Evolutionary conservation across 2,329 filamentous ascomycete genomes (phyloP).

Genomic region (Cordyceps javanica): DNA sequence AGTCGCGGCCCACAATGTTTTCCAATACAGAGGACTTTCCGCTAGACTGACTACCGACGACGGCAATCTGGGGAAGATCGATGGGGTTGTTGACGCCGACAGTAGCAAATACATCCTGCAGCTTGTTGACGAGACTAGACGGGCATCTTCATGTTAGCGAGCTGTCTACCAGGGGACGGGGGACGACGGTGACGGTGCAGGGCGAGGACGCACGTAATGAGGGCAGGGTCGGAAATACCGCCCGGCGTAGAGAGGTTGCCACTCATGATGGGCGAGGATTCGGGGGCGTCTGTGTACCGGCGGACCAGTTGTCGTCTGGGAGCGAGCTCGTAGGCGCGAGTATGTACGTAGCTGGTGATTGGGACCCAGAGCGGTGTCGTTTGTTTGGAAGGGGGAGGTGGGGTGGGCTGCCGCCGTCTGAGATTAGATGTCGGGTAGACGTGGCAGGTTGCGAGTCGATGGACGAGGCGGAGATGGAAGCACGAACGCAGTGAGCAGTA

Average conservation of each 20-base stretch:
- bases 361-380: slow-evolving; percentile 12
- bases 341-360: neutral
- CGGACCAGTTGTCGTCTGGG: slow-evolving; percentile 5
- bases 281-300: neutral
- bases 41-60: slow-evolving; percentile 97
- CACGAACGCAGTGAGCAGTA: neutral
- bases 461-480: neutral
- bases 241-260: slow-evolving; percentile 39
- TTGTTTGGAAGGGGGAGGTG: slow-evolving; percentile 11
- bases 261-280: slow-evolving; percentile 24
- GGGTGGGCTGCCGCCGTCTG: slow-evolving; percentile 6
- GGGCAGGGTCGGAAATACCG: slow-evolving; percentile 60
- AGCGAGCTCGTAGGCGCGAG: neutral
- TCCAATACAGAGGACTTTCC: slow-evolving; percentile 99
- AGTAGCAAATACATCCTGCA: slow-evolving; percentile 98
- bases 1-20: slow-evolving; percentile 97
- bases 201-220: slow-evolving; percentile 50
- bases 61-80: slow-evolving; percentile 95
- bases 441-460: neutral
- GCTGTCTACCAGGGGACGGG: slow-evolving; percentile 10
- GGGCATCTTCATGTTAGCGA: neutral
- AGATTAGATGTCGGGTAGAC: neutral
- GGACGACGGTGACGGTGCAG: slow-evolving; percentile 1
- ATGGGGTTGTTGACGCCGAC: slow-evolving; percentile 99
- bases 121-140: slow-evolving; percentile 83